These are phyloP conservation scores for Umbelopsis sp. DNA, from an alignment of 192 early-diverging fungal genomes.

Conservation along the genomic window DNA sequence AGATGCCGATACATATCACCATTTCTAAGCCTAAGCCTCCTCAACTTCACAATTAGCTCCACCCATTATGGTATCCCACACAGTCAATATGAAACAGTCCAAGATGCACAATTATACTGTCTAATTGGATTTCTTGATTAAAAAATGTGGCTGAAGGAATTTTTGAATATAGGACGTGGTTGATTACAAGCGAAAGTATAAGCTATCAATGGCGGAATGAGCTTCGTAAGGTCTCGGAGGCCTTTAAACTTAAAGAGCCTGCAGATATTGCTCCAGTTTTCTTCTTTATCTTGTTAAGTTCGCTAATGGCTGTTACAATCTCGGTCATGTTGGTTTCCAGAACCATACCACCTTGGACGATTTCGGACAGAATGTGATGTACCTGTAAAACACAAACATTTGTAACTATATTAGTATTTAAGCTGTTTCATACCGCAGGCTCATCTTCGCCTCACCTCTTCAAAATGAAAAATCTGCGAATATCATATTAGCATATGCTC, in stretches of 20 bases:
- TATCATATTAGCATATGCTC: not conserved
- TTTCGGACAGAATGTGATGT: slow-evolving; percentile 82
- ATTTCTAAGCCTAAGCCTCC: too few relatives aligned
- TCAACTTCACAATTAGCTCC: not conserved
- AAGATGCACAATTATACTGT: too few relatives aligned
- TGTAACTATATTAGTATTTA: too few relatives aligned
- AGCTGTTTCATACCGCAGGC: too few relatives aligned
- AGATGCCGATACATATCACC: too few relatives aligned
- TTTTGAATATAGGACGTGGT: not conserved
- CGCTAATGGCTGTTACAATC: slow-evolving; percentile 70
- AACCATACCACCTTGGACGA: slow-evolving; percentile 91
- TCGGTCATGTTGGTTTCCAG: slow-evolving; percentile 78
- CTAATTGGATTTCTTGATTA: too few relatives aligned
- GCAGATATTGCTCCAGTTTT: slow-evolving; percentile 34
- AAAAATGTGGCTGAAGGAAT: not conserved
- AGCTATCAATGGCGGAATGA: slow-evolving; percentile 25
- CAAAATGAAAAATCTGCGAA: slow-evolving; percentile 84
- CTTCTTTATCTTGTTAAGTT: slow-evolving; percentile 61
- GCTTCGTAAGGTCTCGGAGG: slow-evolving; percentile 29
- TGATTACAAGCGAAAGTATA: not conserved
- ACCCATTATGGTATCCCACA: not conserved
- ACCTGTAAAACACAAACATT: slow-evolving; percentile 35
- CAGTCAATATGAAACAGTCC: too few relatives aligned
- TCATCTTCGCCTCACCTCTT: slow-evolving; percentile 54
- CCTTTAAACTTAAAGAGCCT: slow-evolving; percentile 25